phyloP scores from a whole-genome alignment of 2,329 filamentous ascomycete species.

The Hypoxylon sp. region DNA sequence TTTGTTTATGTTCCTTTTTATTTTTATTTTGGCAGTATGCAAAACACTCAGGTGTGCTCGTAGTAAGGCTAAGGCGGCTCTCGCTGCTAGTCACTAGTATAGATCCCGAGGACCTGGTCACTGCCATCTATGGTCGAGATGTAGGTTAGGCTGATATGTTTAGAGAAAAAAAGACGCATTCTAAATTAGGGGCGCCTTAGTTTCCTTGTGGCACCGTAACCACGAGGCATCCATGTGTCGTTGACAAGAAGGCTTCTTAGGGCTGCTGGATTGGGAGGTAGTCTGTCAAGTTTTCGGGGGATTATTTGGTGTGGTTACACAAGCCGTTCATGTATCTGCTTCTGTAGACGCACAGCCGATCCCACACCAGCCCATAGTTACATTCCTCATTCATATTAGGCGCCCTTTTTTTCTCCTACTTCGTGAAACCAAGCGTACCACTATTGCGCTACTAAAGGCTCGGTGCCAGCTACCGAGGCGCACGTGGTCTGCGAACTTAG shows the following conservation, averaged over 20 bases:
- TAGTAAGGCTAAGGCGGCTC: not conserved
- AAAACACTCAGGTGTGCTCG: not conserved
- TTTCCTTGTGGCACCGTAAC: constrained; percentile 45
- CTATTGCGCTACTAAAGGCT: constrained; percentile 23
- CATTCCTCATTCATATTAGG: constrained; percentile 22
- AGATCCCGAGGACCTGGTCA: constrained; percentile 25
- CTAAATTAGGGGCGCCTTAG: constrained; percentile 43
- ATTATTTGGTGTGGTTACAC: constrained; percentile 44
- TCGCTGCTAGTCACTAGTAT: constrained; percentile 1
- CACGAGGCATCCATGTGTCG: constrained; percentile 48
- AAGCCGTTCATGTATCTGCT: constrained; percentile 15
- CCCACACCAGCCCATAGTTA: constrained; percentile 32
- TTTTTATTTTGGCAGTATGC: no score
- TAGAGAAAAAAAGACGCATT: constrained; percentile 34
- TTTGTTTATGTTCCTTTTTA: not conserved
- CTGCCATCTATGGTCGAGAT: constrained; percentile 24
- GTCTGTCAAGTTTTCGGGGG: constrained; percentile 29
- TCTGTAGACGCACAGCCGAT: constrained; percentile 41
- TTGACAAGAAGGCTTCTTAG: constrained; percentile 38
- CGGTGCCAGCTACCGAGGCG: constrained; percentile 12
- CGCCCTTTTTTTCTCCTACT: not conserved
- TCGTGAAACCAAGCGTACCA: constrained; percentile 33
- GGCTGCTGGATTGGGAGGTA: constrained; percentile 26
- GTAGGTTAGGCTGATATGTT: constrained; percentile 6
- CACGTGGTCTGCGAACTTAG: not conserved